Conservation (phyloP, 345 rosid genomes). For the Eutrema heterophyllum region DNA sequence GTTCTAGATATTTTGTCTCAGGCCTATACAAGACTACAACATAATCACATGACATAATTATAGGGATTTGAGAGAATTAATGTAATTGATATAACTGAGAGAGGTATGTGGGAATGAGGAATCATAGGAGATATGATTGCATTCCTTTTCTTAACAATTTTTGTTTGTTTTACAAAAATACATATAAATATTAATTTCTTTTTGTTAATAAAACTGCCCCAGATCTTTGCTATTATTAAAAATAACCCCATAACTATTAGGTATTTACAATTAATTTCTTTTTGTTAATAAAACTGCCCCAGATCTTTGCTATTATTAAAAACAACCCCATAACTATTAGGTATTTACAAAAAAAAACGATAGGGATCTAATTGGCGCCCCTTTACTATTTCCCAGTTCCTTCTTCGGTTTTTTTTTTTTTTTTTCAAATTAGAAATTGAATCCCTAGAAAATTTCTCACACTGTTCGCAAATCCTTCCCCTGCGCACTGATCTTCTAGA, state of each 20-base stretch:
- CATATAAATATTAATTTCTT: background rate
- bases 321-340: background rate
- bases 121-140: too few relatives aligned
- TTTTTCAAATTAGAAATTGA: slow-evolving; percentile 8
- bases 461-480: background rate
- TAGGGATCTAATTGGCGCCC: slow-evolving; percentile 46
- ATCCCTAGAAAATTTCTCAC: background rate
- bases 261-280: background rate
- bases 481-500: background rate
- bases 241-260: background rate
- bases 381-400: slow-evolving; percentile 8
- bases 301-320: background rate
- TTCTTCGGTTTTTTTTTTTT: background rate
- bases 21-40: too few relatives aligned
- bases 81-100: too few relatives aligned
- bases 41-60: too few relatives aligned
- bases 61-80: too few relatives aligned
- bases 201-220: too few relatives aligned
- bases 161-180: too few relatives aligned
- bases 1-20: too few relatives aligned
- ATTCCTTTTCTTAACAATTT: too few relatives aligned
- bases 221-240: background rate
- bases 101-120: too few relatives aligned
- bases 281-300: too few relatives aligned
- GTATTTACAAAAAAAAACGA: background rate